Percentiles rank a stretch among this genome's conserved stretches.
Evolutionary conservation across 345 rosid genomes (phyloP).

Genomic region (Zanthoxylum bungeanum): DNA sequence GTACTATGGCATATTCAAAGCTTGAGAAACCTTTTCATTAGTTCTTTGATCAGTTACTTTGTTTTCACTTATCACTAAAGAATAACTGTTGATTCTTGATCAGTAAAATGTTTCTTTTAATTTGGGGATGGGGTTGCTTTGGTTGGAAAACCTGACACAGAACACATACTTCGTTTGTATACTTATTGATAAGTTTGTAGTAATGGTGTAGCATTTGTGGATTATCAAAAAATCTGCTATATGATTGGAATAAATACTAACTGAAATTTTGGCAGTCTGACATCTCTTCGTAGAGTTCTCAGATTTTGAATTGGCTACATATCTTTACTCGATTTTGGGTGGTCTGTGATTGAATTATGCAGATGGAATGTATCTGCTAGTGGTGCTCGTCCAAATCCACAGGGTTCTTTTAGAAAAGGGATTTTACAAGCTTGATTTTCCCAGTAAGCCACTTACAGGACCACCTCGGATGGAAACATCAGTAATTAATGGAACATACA

Average conservation of each 20-base stretch:
- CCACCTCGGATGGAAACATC: constrained; percentile 69
- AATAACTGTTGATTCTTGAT: too few species aligned
- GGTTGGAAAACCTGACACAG: too few species aligned
- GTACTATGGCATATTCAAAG: too few species aligned
- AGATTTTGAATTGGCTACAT: neutral
- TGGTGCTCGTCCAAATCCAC: constrained; percentile 98
- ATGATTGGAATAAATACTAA: neutral
- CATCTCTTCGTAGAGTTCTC: neutral
- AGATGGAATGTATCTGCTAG: constrained; percentile 98
- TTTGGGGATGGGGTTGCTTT: neutral
- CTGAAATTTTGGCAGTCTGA: neutral
- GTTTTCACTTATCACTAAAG: too few species aligned
- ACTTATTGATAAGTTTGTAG: neutral
- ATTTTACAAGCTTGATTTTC: constrained; percentile 90
- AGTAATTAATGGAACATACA: constrained; percentile 84
- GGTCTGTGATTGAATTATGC: constrained; percentile 30
- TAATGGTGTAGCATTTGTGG: neutral
- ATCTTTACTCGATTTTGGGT: neutral
- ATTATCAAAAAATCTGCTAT: neutral
- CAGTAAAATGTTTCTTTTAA: neutral
- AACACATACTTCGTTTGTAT: neutral
- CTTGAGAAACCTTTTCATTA: too few species aligned
- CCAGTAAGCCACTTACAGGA: constrained; percentile 71
- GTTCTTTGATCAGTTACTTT: too few species aligned
- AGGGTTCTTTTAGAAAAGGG: constrained; percentile 90